Conservation (phyloP, 2,329 filamentous ascomycete species). For the Colletotrichum horii region DNA sequence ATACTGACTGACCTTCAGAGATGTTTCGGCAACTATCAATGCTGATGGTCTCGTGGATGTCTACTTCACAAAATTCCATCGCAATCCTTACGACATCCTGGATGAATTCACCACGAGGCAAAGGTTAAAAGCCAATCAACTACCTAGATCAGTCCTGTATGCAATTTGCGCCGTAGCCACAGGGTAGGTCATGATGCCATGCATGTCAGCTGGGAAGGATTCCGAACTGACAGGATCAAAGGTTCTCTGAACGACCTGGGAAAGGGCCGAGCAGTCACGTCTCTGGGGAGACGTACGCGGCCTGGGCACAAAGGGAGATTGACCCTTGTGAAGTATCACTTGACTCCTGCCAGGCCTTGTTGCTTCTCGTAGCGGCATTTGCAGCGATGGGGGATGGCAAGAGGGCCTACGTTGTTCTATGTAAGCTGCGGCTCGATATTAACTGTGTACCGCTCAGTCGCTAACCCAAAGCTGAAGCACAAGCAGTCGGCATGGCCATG, state of each 20-base stretch:
- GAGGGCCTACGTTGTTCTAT: background rate
- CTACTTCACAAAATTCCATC: slow-evolving; percentile 10
- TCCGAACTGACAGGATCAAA: background rate
- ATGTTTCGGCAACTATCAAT: background rate
- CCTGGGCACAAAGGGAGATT: slow-evolving; percentile 5
- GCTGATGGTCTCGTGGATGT: slow-evolving; percentile 5
- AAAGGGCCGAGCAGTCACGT: slow-evolving; percentile 9
- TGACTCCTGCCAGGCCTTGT: slow-evolving; percentile 4
- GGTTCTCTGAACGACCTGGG: background rate
- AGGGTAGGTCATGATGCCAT: background rate
- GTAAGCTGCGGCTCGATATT: background rate
- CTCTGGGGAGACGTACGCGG: background rate
- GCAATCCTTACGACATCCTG: slow-evolving; percentile 5
- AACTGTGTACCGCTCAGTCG: background rate
- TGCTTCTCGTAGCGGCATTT: background rate
- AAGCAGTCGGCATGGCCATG: slow-evolving; percentile 4
- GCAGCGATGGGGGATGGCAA: background rate
- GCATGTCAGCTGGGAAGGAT: too few species aligned
- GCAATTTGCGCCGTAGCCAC: slow-evolving; percentile 11
- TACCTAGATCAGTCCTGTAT: background rate
- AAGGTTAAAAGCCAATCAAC: slow-evolving; percentile 1
- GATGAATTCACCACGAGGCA: background rate
- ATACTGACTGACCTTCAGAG: background rate
- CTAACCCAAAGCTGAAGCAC: background rate
- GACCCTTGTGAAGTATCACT: background rate